Evolutionary conservation across 2,329 filamentous ascomycete species (phyloP).

Genomic region (Colletotrichum limetticola): DNA sequence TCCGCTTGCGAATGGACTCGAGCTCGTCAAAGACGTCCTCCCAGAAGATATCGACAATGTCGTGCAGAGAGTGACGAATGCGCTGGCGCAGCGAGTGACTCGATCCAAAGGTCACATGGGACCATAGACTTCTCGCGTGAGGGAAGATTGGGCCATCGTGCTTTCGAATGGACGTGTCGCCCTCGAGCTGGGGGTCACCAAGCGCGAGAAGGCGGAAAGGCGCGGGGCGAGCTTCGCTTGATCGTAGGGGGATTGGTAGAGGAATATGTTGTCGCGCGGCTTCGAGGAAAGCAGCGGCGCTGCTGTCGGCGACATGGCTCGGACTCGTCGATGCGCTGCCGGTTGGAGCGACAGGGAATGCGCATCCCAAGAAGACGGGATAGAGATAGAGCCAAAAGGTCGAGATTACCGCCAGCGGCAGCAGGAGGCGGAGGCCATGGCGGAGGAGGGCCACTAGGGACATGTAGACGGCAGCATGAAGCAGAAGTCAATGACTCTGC

Average conservation of each 20-base stretch:
- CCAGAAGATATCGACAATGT: conserved; percentile 69
- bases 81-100: conserved; percentile 62
- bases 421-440: conserved; percentile 64
- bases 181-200: conserved; percentile 93
- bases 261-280: conserved; percentile 47
- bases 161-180: conserved; percentile 83
- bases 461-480: conserved; percentile 54
- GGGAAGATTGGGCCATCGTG: conserved; percentile 64
- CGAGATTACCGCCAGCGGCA: conserved; percentile 75
- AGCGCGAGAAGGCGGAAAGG: conserved; percentile 90
- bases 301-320: conserved; percentile 29
- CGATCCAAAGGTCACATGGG: conserved; percentile 60
- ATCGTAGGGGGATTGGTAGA: conserved; percentile 36
- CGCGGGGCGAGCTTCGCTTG: conserved; percentile 55
- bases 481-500: conserved; percentile 30
- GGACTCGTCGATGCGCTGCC: conserved; percentile 23
- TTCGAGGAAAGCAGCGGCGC: conserved; percentile 48
- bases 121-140: conserved; percentile 59
- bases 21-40: conserved; percentile 77
- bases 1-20: conserved; percentile 76
- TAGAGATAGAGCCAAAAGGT: conserved; percentile 89
- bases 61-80: conserved; percentile 64
- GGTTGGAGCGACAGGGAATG: conserved; percentile 72
- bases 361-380: conserved; percentile 82
- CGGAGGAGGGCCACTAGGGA: conserved; percentile 63